Conservation (phyloP, 2,329 filamentous ascomycete species). For the Leptographium lundbergii region DNA sequence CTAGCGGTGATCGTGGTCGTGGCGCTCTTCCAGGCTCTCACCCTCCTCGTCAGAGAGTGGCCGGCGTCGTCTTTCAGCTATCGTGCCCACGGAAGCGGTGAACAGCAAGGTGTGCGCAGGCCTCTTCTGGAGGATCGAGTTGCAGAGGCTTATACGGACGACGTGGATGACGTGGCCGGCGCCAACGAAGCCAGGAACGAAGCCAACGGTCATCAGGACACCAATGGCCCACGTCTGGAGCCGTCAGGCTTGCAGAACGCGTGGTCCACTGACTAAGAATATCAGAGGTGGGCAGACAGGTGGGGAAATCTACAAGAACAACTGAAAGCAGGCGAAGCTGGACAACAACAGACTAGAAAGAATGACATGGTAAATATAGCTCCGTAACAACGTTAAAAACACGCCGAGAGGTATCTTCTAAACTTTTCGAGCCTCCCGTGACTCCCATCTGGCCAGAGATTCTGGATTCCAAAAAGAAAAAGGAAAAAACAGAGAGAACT, state of each 20-base stretch:
- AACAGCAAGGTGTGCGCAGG: neutral
- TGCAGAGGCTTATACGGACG: neutral
- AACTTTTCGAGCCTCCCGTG: neutral
- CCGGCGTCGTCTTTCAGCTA: neutral
- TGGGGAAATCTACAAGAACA: neutral
- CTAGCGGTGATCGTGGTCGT: constrained; percentile 40
- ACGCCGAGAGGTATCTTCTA: neutral
- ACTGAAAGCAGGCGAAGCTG: neutral
- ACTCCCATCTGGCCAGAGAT: neutral
- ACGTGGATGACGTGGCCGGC: neutral
- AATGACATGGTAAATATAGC: neutral
- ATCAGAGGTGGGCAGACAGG: neutral
- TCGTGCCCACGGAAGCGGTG: neutral
- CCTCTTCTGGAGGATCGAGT: neutral
- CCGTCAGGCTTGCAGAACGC: constrained; percentile 3
- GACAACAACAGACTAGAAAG: neutral
- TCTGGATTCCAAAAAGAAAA: neutral
- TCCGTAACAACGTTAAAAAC: neutral
- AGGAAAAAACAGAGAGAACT: neutral
- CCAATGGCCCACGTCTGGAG: neutral
- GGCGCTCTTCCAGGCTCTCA: constrained; percentile 41
- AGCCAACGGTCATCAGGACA: neutral
- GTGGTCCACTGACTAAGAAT: neutral
- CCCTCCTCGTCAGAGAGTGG: neutral
- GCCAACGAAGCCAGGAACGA: neutral